phyloP scores from a whole-genome alignment of 495 filamentous ascomycete species.

The Neurospora hispaniola region DNA sequence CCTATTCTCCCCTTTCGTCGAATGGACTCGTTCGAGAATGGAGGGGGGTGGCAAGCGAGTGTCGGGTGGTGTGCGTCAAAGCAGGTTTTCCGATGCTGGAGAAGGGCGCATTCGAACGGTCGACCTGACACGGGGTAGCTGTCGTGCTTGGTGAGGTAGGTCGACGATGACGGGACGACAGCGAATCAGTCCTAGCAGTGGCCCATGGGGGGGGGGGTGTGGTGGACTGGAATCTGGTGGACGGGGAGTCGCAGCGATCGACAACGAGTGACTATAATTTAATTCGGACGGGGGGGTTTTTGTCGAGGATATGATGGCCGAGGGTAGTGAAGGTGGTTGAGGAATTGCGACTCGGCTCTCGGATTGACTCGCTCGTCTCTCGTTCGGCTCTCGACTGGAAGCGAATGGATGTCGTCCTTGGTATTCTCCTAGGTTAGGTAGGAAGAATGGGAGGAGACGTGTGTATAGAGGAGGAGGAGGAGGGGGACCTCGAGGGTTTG shows the following conservation, averaged over 20 bases:
- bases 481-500: neutral
- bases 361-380: neutral
- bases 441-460: neutral
- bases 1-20: neutral
- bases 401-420: neutral
- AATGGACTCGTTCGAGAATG: neutral
- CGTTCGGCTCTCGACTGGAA: neutral
- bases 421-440: neutral
- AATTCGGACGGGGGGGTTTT: neutral
- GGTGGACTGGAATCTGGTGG: neutral
- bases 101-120: conserved; percentile 7
- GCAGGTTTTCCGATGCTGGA: conserved; percentile 16
- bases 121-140: neutral
- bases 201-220: neutral
- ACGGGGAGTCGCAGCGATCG: neutral
- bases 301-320: neutral
- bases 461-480: neutral
- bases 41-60: conserved; percentile 8
- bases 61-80: conserved; percentile 13
- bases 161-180: neutral
- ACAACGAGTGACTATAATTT: neutral
- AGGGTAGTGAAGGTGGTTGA: neutral
- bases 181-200: neutral
- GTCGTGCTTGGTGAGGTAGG: neutral
- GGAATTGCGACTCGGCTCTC: neutral